These are phyloP conservation scores for Adansonia madagascariensis DNA, from an alignment of 441 rosid genomes.

Conservation along the genomic window DNA sequence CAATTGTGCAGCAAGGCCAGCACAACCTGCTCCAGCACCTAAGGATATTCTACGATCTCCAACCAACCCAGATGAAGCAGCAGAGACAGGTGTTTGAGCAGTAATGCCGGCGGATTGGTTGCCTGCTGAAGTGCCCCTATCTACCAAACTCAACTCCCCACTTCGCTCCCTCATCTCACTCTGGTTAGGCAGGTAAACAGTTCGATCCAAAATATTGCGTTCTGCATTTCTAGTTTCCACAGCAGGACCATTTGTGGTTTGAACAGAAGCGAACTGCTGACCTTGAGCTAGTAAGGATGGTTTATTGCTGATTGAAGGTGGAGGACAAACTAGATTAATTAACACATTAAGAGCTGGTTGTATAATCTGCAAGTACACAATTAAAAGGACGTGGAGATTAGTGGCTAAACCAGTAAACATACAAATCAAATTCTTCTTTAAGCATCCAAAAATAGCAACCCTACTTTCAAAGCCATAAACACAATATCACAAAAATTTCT, in stretches of 20 bases:
- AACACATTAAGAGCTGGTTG: conserved; percentile 93
- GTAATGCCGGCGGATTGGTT: conserved; percentile 50
- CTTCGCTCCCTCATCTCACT: conserved; percentile 62
- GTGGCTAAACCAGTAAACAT: not conserved
- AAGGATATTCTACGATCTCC: conserved; percentile 95
- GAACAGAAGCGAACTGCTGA: conserved; percentile 60
- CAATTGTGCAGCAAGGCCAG: conserved; percentile 98
- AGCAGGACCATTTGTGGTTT: conserved; percentile 44
- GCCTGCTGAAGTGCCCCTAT: conserved; percentile 48
- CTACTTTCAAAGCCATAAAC: conserved; percentile 10
- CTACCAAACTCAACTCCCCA: conserved; percentile 54
- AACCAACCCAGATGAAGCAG: conserved; percentile 85
- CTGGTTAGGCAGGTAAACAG: conserved; percentile 44
- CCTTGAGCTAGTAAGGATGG: conserved; percentile 67
- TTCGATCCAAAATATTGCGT: conserved; percentile 47
- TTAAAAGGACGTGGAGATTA: conserved; percentile 11
- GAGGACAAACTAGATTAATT: conserved; percentile 96
- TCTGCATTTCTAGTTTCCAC: conserved; percentile 53
- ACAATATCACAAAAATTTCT: not conserved
- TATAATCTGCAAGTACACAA: conserved; percentile 66
- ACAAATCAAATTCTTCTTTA: conserved; percentile 1
- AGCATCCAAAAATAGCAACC: not conserved
- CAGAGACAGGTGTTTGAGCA: conserved; percentile 65
- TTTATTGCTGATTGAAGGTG: conserved; percentile 95
- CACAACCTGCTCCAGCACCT: conserved; percentile 95